Conservation (phyloP, 23 red algal genomes). For the Gracilariopsis chorda region DNA sequence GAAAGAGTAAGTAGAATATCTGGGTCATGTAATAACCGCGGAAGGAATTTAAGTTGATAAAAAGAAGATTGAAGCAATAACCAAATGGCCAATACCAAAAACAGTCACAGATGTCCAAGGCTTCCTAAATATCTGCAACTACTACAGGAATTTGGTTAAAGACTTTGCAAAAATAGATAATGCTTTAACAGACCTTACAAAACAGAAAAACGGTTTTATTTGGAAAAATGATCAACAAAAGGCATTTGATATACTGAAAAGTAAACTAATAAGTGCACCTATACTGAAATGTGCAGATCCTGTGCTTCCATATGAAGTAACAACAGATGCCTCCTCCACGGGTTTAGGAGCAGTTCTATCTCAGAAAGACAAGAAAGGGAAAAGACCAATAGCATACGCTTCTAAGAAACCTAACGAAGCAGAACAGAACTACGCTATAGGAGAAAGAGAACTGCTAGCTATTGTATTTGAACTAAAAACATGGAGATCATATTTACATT, state of each 20-base stretch:
- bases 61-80: neutral
- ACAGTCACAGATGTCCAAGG: neutral
- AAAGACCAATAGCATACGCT: conserved; percentile 15
- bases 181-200: neutral
- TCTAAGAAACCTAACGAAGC: conserved; percentile 17
- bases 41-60: neutral
- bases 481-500: conserved; percentile 48
- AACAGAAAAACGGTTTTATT: no score
- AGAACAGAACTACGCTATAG: conserved; percentile 29
- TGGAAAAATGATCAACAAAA: neutral
- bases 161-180: neutral
- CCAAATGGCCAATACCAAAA: neutral
- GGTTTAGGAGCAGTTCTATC: conserved; percentile 2
- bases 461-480: neutral
- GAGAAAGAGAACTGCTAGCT: conserved; percentile 23
- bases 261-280: neutral
- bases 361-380: conserved; percentile 12
- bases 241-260: neutral
- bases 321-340: neutral
- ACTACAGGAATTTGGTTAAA: neutral
- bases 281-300: neutral
- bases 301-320: neutral
- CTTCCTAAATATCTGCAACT: neutral
- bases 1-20: neutral
- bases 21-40: neutral